Evolutionary conservation across 768 basidiomycete species (phyloP).

Genomic region (Lactarius sanguifluus): DNA sequence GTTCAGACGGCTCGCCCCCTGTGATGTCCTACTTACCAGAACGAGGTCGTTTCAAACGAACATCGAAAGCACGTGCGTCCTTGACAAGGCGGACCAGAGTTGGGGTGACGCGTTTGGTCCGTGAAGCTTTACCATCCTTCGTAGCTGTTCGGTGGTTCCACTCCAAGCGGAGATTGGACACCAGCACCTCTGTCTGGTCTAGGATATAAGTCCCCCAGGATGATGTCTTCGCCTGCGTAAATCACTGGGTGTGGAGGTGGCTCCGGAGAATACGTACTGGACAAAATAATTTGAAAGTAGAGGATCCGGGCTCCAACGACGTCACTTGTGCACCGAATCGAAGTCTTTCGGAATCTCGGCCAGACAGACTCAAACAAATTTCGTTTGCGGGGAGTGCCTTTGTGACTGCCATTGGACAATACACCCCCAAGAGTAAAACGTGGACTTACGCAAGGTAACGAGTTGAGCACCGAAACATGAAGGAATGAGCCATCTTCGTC

Average conservation of each 20-base stretch:
- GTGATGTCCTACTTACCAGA: conserved; percentile 30
- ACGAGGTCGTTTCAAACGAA: conserved; percentile 59
- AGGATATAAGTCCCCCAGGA: conserved; percentile 66
- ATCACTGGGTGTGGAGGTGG: background rate
- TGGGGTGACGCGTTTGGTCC: conserved; percentile 35
- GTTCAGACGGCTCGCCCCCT: conserved; percentile 19
- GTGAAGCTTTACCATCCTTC: conserved; percentile 29
- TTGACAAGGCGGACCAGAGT: conserved; percentile 60
- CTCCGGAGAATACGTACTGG: conserved; percentile 52
- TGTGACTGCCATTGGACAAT: conserved; percentile 41
- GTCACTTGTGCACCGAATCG: conserved; percentile 49
- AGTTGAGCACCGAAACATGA: conserved; percentile 59
- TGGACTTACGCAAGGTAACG: conserved; percentile 69
- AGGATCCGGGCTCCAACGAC: conserved; percentile 58
- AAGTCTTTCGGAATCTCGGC: conserved; percentile 61
- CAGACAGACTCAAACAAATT: conserved; percentile 58
- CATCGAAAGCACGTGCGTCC: conserved; percentile 61
- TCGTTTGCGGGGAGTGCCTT: conserved; percentile 53
- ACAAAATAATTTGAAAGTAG: conserved; percentile 60
- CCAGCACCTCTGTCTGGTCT: conserved; percentile 64
- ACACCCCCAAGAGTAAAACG: background rate
- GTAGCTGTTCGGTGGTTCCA: conserved; percentile 51
- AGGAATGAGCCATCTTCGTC: conserved; percentile 66
- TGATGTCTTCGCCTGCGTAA: conserved; percentile 39
- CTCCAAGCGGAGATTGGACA: conserved; percentile 65